A percentile compares a stretch with the other conserved stretches of the same genome.
Evolutionary conservation across 2,329 filamentous ascomycete genomes (phyloP).

Genomic region (Calonectria pseudoreteaudii): DNA sequence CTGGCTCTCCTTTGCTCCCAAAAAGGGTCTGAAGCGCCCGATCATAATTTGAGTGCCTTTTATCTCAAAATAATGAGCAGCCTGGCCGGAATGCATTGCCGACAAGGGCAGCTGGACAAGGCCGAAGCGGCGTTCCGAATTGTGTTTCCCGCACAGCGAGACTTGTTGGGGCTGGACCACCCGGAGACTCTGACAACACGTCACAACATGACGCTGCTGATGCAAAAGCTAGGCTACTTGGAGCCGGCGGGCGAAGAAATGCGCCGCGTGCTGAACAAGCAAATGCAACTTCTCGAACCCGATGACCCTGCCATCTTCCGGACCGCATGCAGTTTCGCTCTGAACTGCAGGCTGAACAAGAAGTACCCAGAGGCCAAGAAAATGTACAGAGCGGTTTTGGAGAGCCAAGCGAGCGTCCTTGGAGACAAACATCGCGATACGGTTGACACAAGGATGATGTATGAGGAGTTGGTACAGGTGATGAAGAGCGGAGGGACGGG

Average conservation of each 20-base stretch:
- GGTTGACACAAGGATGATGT: not conserved
- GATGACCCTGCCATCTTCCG: not conserved
- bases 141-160: not conserved
- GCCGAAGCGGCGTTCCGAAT: constrained; percentile 6
- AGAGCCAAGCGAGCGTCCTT: not conserved
- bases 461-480: not conserved
- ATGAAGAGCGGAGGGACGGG: not conserved
- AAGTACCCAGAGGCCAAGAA: not conserved
- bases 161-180: constrained; percentile 5
- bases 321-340: constrained; percentile 3
- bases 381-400: not conserved
- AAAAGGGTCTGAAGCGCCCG: not conserved
- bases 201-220: constrained; percentile 8
- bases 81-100: constrained; percentile 3
- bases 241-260: not conserved
- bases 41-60: not conserved
- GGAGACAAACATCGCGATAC: not conserved
- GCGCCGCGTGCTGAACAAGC: not conserved
- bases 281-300: not conserved
- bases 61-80: constrained; percentile 11
- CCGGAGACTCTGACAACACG: constrained; percentile 16
- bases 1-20: not conserved
- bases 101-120: not conserved
- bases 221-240: not conserved
- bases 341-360: not conserved